phyloP scores from a whole-genome alignment of 768 basidiomycete genomes.

The Mycena latifolia region DNA sequence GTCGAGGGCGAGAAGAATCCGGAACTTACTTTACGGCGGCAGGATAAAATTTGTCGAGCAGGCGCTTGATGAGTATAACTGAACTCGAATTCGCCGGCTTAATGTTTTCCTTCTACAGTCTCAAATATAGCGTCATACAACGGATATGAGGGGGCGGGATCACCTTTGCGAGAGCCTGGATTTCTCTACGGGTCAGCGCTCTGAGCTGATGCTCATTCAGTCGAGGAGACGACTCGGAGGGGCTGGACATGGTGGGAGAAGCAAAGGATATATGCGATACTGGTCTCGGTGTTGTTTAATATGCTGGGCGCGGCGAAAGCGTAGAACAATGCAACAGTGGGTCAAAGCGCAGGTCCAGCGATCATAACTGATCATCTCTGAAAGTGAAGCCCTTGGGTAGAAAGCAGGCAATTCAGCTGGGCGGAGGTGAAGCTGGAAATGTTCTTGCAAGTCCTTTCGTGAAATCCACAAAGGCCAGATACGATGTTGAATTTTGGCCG shows the following conservation, averaged over 20 bases:
- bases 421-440: too few species aligned
- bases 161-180: conserved; percentile 29
- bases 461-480: too few species aligned
- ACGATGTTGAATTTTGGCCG: too few species aligned
- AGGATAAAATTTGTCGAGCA: conserved; percentile 3
- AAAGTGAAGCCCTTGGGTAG: neutral
- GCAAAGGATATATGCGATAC: neutral
- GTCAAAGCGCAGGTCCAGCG: conserved; percentile 10
- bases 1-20: neutral
- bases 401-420: neutral
- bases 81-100: conserved; percentile 16
- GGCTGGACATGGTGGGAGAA: conserved; percentile 4
- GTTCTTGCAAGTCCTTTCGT: too few species aligned
- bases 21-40: neutral
- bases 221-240: neutral
- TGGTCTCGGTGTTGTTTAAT: conserved; percentile 7
- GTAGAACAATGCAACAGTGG: conserved; percentile 17
- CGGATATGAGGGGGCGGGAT: neutral
- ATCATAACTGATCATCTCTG: neutral
- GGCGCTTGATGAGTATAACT: conserved; percentile 15
- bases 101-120: conserved; percentile 24
- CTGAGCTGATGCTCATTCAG: conserved; percentile 13
- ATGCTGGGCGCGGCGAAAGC: conserved; percentile 12
- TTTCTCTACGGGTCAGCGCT: conserved; percentile 6
- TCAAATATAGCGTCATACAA: too few species aligned